Evolutionary conservation across 2,329 filamentous ascomycete species (phyloP).

Genomic region (Pseudogymnoascus sp.): DNA sequence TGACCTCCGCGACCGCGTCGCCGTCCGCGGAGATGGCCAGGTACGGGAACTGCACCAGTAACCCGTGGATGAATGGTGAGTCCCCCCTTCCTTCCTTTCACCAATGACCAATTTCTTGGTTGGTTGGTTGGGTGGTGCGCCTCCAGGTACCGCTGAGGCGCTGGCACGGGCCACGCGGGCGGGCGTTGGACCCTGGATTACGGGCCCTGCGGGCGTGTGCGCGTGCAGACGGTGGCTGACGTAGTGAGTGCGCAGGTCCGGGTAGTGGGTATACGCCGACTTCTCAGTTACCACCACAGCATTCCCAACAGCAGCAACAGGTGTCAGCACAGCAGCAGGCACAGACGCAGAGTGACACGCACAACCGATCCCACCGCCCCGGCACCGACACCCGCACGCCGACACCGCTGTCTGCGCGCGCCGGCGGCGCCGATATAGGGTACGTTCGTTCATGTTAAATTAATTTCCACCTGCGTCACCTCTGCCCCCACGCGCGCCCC

Average conservation of each 20-base stretch:
- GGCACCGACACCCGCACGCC: background rate
- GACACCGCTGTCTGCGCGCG: background rate
- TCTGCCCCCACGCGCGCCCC: background rate
- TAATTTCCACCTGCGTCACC: background rate
- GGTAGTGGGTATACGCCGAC: background rate
- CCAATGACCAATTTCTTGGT: background rate
- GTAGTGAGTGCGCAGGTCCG: background rate
- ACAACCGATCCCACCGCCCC: background rate
- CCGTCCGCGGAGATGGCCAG: background rate
- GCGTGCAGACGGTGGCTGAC: background rate
- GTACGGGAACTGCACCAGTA: background rate
- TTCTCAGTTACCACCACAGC: background rate
- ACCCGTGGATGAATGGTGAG: background rate
- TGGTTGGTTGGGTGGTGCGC: background rate
- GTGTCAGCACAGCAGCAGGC: background rate
- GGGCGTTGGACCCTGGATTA: background rate
- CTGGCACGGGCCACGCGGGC: background rate
- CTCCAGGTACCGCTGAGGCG: background rate
- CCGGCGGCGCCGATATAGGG: background rate
- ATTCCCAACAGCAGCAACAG: background rate
- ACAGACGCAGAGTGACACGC: background rate
- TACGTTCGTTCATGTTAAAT: background rate
- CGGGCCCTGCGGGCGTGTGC: background rate
- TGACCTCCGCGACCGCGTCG: background rate
- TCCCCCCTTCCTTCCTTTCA: background rate